Evolutionary conservation across 768 basidiomycete species (phyloP), one percentile per base, ranked within the genome.

Genomic region (Trametes maxima): DNA sequence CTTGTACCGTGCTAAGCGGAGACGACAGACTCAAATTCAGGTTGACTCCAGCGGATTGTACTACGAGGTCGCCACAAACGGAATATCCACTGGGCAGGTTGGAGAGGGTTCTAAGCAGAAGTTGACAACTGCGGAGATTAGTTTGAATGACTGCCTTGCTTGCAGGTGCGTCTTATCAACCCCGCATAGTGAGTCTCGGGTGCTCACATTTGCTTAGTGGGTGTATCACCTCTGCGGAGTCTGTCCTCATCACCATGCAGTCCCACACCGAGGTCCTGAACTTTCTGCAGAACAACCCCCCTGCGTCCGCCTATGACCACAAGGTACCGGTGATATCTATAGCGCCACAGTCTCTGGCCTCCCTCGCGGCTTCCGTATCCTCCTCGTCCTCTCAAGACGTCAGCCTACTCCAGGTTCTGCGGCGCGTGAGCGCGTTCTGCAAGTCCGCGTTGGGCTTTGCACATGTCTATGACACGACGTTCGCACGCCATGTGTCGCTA

Each of bases 221-320:
- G 2, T 99, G 97, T 70, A 98, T 99, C 68, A 99, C 97, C 3
- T 98, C 96, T 40, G 96, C 96, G 22, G 96, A 99, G 79, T 96
- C 94, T 19, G 88, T 98, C 47, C 83, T 99, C 61, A 97, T 99
- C 70, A 95, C 95, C 13, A 81, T 97, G 39, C 96, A 99, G 73
- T 96, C 94, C 7, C 95, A 98, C 69, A 84, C 85, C 16, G 95
- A 99, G 74, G 95, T 98, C 3, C 83, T 96, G 48, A 82, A 83
- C 49, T 89, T 94, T 68, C 81, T 98, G 14, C 74, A 80, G 40
- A 74, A 78, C 22, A 92, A 92, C 65, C 76, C 83, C 50, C 50
- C 66, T 44, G 54, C 65, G 42, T 64, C 72, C 54, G 72, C 77
- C 44, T 61, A 79, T 63, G 70, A 68, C 0, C 78, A 84, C 69